phyloP scores from a whole-genome alignment of 192 early-diverging fungal species.

The Paraglomus brasilianum region DNA sequence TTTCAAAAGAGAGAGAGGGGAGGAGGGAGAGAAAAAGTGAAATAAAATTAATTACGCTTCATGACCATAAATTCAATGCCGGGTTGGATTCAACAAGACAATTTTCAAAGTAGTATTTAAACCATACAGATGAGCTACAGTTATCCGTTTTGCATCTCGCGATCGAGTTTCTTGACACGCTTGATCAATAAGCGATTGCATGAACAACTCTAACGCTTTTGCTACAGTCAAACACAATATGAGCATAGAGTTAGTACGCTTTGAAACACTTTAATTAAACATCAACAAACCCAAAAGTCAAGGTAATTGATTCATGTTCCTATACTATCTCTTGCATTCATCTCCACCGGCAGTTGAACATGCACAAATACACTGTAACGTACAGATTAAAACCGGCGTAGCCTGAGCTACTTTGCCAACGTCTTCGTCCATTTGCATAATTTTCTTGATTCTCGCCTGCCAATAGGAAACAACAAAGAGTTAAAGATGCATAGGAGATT shows the following conservation, averaged over 20 bases:
- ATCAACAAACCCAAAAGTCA: background rate
- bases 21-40: background rate
- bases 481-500: constrained; percentile 5
- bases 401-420: constrained; percentile 98
- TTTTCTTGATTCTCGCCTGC: constrained; percentile 99
- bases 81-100: background rate
- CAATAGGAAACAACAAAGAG: background rate
- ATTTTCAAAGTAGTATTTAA: background rate
- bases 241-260: background rate
- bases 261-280: constrained; percentile 1
- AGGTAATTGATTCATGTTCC: too few species aligned
- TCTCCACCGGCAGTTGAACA: background rate
- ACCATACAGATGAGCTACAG: constrained; percentile 81
- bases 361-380: constrained; percentile 28
- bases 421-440: constrained; percentile 99
- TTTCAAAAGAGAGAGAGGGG: constrained; percentile 33
- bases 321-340: background rate
- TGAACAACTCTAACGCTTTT: constrained; percentile 94
- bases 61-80: background rate
- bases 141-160: constrained; percentile 80
- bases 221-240: constrained; percentile 45
- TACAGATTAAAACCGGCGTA: constrained; percentile 93
- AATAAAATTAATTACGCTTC: background rate
- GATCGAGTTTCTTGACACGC: constrained; percentile 78
- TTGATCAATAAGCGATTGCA: constrained; percentile 89